Percentiles rank a stretch among this genome's conserved stretches.
Conservation (phyloP, 2,329 filamentous ascomycete genomes). For the Colletotrichum echinochloae region DNA sequence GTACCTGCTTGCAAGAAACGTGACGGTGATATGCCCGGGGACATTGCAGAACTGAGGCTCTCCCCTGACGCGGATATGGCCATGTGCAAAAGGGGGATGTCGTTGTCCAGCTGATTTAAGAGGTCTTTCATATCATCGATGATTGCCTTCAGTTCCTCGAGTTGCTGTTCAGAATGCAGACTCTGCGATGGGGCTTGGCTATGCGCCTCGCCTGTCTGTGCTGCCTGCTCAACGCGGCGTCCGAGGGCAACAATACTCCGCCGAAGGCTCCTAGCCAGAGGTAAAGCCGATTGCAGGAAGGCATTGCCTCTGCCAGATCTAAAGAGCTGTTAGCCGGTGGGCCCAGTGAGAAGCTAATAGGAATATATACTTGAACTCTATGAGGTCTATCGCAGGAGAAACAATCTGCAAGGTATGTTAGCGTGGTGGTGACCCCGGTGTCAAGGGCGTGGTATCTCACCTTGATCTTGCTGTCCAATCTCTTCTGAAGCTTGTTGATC, state of each 20-base stretch:
- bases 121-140: conserved; percentile 81
- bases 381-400: conserved; percentile 90
- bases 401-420: conserved; percentile 70
- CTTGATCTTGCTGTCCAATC: conserved; percentile 87
- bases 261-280: conserved; percentile 84
- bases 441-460: conserved; percentile 55
- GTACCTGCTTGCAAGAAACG: conserved; percentile 92
- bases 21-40: conserved; percentile 88
- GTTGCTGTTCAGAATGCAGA: conserved; percentile 66
- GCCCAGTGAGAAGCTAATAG: background rate
- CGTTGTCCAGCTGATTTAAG: conserved; percentile 85
- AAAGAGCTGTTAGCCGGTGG: conserved; percentile 43
- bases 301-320: conserved; percentile 67
- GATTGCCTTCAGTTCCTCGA: conserved; percentile 75
- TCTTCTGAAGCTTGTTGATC: conserved; percentile 76
- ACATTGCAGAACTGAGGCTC: conserved; percentile 82
- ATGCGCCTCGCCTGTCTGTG: conserved; percentile 69
- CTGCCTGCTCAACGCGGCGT: conserved; percentile 77
- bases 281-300: conserved; percentile 83
- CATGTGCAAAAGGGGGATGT: conserved; percentile 90
- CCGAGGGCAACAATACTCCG: conserved; percentile 86
- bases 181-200: conserved; percentile 55
- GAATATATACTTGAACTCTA: conserved; percentile 80
- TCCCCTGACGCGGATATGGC: conserved; percentile 95
- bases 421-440: background rate